phyloP scores from a whole-genome alignment of 495 filamentous ascomycete genomes.

The Trichoderma orchidacearum region DNA sequence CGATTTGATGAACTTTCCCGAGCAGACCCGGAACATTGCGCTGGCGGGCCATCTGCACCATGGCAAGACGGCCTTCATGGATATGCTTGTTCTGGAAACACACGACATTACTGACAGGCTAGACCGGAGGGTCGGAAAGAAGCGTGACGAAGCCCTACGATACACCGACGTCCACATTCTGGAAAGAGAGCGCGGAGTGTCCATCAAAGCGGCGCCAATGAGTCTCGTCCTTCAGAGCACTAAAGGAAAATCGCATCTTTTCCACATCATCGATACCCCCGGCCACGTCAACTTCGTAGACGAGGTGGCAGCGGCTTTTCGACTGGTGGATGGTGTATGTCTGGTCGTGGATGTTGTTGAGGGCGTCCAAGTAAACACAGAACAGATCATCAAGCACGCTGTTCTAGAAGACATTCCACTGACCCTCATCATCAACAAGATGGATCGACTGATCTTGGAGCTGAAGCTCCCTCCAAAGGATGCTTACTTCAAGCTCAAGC shows the following conservation, averaged over 20 bases:
- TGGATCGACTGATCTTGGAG: conserved; percentile 90
- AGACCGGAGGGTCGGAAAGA: conserved; percentile 66
- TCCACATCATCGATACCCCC: conserved; percentile 92
- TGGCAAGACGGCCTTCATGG: conserved; percentile 96
- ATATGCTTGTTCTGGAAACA: conserved; percentile 92
- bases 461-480: conserved; percentile 89
- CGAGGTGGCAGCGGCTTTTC: conserved; percentile 78
- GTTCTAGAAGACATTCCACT: conserved; percentile 82
- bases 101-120: conserved; percentile 69
- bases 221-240: conserved; percentile 77
- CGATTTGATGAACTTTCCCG: conserved; percentile 90
- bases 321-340: conserved; percentile 82
- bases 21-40: conserved; percentile 85
- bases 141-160: conserved; percentile 76
- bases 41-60: conserved; percentile 90
- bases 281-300: conserved; percentile 98
- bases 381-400: conserved; percentile 92
- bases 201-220: conserved; percentile 90
- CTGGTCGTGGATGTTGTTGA: conserved; percentile 96
- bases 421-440: conserved; percentile 87
- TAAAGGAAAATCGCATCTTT: conserved; percentile 85
- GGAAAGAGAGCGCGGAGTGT: conserved; percentile 82
- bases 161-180: conserved; percentile 88
- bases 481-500: conserved; percentile 97
- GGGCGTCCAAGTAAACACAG: conserved; percentile 90